These are phyloP conservation scores for Wickerhamomyces mucosus DNA, from an alignment of 805 yeast genomes.

Conservation along the genomic window DNA sequence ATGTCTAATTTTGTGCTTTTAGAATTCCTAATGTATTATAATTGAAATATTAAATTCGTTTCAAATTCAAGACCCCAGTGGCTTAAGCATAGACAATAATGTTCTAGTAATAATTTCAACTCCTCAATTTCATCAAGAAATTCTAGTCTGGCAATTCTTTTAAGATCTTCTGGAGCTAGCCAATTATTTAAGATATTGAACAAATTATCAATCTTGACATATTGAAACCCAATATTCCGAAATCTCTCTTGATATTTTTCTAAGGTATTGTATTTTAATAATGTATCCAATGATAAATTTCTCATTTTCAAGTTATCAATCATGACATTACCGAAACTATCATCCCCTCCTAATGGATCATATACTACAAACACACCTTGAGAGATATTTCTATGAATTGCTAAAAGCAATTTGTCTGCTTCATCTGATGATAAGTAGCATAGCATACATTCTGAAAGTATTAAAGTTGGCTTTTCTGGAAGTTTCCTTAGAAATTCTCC, in stretches of 20 bases:
- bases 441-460: slow-evolving; percentile 49
- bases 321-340: slow-evolving; percentile 47
- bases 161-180: slow-evolving; percentile 26
- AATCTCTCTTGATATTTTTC: slow-evolving; percentile 15
- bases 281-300: slow-evolving; percentile 32
- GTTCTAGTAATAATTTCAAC: slow-evolving; percentile 38
- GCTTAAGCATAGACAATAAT: slow-evolving; percentile 36
- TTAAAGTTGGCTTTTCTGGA: slow-evolving; percentile 32
- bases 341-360: slow-evolving; percentile 51
- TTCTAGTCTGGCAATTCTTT: slow-evolving; percentile 36
- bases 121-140: slow-evolving; percentile 55
- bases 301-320: slow-evolving; percentile 37
- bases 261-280: slow-evolving; percentile 29
- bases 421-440: slow-evolving; percentile 40
- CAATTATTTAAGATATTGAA: slow-evolving; percentile 25
- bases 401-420: slow-evolving; percentile 28
- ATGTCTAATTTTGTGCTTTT: too few relatives aligned
- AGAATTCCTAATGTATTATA: too few relatives aligned
- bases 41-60: slow-evolving; percentile 12
- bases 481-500: slow-evolving; percentile 15
- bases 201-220: slow-evolving; percentile 19
- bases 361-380: slow-evolving; percentile 30
- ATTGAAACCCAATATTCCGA: slow-evolving; percentile 5
- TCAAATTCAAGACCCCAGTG: slow-evolving; percentile 16
- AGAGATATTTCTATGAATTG: slow-evolving; percentile 20